Percentiles rank a stretch among this genome's conserved stretches.
Evolutionary conservation across 441 rosid genomes (phyloP).

Genomic region (Breynia disticha): DNA sequence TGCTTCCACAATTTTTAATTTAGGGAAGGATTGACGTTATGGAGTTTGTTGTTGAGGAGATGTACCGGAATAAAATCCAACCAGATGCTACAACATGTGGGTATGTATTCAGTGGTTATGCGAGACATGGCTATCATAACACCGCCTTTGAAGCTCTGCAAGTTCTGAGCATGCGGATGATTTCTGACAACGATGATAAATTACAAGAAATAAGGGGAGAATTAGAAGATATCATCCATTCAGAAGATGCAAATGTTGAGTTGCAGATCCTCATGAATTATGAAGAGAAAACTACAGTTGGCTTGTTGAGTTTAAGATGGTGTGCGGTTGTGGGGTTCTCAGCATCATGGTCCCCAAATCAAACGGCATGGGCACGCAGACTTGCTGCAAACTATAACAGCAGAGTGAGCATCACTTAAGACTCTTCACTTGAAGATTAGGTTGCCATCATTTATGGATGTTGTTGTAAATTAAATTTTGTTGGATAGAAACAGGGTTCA

Average conservation of each 20-base stretch:
- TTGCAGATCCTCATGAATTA: conserved; percentile 32
- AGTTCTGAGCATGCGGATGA: conserved; percentile 67
- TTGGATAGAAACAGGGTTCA: too few relatives aligned
- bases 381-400: conserved; percentile 31
- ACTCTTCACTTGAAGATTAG: too few relatives aligned
- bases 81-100: conserved; percentile 75
- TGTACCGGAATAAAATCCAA: conserved; percentile 45
- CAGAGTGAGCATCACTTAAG: not conserved
- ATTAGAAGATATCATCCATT: conserved; percentile 46
- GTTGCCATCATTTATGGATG: too few relatives aligned
- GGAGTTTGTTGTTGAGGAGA: conserved; percentile 53
- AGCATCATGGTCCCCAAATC: conserved; percentile 56
- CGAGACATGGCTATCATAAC: conserved; percentile 29
- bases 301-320: conserved; percentile 65
- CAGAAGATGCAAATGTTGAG: conserved; percentile 55
- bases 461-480: too few relatives aligned
- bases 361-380: conserved; percentile 53
- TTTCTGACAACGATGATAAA: conserved; percentile 27
- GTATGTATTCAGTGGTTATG: conserved; percentile 42
- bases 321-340: conserved; percentile 51
- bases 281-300: conserved; percentile 37
- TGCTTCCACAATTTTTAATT: not conserved
- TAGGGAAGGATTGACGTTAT: conserved; percentile 59
- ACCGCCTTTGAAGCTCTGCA: conserved; percentile 70
- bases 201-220: conserved; percentile 34